Base-by-base conservation (phyloP, 2,329 filamentous ascomycete genomes). In the Claviceps citrina region DNA sequence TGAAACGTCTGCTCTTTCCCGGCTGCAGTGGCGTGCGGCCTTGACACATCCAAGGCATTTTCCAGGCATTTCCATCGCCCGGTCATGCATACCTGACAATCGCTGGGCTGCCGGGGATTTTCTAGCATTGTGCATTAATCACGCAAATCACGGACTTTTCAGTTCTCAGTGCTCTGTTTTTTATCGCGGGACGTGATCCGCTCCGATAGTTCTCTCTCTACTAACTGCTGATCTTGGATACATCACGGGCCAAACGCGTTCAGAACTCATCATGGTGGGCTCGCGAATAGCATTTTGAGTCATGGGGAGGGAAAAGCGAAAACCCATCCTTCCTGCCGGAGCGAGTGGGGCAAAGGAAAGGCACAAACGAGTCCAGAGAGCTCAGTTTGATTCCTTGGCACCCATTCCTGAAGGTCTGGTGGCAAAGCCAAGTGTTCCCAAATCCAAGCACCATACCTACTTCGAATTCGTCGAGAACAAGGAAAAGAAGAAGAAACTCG, bases 391-490 rank as follows among this genome's bases (percentile, higher is more conserved):
- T 44, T 51, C 50, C 16, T 51, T 51, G 36, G 56, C 54, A 27
- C 56, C 59, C 41, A 47, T 56, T 44, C 59, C 57, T 12, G 44
- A 50, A 20, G 54, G 51, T 36, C 53, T 65, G 39, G 56, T 60
- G 38, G 60, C 61, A 35, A 64, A 59, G 43, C 59, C 57, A 34
- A 47, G 55, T 20, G 42, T 58, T 12, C 59, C 66, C 27, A 70
- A 65, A 44, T 58, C 65, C 32, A 75, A 75, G 51, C 71, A 80
- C 54, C 68, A 72, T 47, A 68, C 71, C 12, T 78, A 76, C 51
- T 76, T 75, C 50, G 75, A 80, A 55, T 66, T 77, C 45, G 69
- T 77, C 44, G 70, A 78, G 50, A 80, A 80, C 51, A 67, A 67
- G 43, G 70, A 78, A 47, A 74, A 70, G 53, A 78, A 76, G 55